Evolutionary conservation across 2,329 filamentous ascomycete genomes (phyloP).

Genomic region (Calcarisporium arbuscula): DNA sequence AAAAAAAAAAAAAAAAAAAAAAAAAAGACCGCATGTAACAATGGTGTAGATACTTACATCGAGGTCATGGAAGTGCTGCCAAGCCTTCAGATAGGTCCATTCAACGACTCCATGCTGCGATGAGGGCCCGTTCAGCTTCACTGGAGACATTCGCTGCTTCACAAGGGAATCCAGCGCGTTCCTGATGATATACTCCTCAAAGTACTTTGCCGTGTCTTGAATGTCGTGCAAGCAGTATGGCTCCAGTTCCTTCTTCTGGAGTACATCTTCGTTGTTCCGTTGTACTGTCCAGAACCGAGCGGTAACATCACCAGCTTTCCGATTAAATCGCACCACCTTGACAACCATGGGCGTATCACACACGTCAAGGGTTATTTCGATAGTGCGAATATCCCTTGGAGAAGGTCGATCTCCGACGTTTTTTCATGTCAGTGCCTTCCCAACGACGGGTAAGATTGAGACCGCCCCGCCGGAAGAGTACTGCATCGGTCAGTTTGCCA

Average conservation of each 20-base stretch:
- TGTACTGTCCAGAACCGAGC: conserved; percentile 31
- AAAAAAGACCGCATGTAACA: too few relatives aligned
- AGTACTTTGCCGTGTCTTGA: conserved; percentile 23
- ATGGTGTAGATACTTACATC: conserved; percentile 18
- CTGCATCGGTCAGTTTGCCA: conserved; percentile 34
- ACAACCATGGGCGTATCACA: conserved; percentile 29
- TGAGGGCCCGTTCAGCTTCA: background rate
- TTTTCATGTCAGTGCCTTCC: conserved; percentile 30
- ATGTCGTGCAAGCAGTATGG: conserved; percentile 36
- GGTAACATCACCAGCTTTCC: conserved; percentile 29
- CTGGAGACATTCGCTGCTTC: conserved; percentile 9
- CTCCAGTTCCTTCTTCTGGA: conserved; percentile 24
- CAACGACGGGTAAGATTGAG: conserved; percentile 38
- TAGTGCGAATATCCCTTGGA: conserved; percentile 17
- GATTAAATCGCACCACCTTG: conserved; percentile 34
- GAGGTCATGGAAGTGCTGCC: conserved; percentile 16
- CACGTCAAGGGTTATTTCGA: conserved; percentile 33
- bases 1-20: too few relatives aligned
- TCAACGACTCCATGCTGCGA: conserved; percentile 11
- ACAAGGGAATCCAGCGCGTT: conserved; percentile 22
- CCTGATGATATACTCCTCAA: conserved; percentile 28
- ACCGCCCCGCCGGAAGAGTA: conserved; percentile 36
- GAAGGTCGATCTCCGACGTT: conserved; percentile 31
- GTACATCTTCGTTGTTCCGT: conserved; percentile 15
- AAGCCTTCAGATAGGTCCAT: conserved; percentile 14